Percentiles rank a stretch among this genome's conserved stretches.
Conservation (phyloP, 371 early-diverging fungal species). For the Coelomomyces lativittatus region DNA sequence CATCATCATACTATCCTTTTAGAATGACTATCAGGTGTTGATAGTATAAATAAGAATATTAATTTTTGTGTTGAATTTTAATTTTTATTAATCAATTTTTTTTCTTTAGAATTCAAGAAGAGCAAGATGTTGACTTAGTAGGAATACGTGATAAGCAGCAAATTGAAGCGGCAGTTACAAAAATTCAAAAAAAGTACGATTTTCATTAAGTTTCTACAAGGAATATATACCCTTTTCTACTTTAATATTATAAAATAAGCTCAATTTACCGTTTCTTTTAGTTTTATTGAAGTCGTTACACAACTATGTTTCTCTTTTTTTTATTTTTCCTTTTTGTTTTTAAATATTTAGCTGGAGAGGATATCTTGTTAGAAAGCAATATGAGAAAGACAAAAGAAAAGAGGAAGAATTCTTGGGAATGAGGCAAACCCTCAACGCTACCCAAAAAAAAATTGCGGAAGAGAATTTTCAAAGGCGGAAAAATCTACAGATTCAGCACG, state of each 20-base stretch:
- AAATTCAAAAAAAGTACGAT: slow-evolving; percentile 22
- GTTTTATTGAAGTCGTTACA: too few relatives aligned
- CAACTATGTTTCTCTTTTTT: too few relatives aligned
- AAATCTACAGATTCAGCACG: slow-evolving; percentile 20
- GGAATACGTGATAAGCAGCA: slow-evolving; percentile 21
- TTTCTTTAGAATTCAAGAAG: slow-evolving; percentile 14
- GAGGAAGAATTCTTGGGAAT: neutral
- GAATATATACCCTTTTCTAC: too few relatives aligned
- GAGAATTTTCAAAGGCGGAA: slow-evolving; percentile 17
- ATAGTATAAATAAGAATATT: too few relatives aligned
- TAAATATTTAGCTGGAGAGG: neutral
- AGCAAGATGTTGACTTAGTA: slow-evolving; percentile 21
- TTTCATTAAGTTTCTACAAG: too few relatives aligned
- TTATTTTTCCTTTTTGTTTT: too few relatives aligned
- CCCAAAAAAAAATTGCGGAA: slow-evolving; percentile 1
- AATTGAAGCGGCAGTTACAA: slow-evolving; percentile 16
- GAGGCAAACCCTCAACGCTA: neutral
- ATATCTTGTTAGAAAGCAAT: neutral
- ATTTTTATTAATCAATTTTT: too few relatives aligned
- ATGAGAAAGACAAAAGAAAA: neutral
- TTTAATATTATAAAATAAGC: too few relatives aligned
- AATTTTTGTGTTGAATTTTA: too few relatives aligned
- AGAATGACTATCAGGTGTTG: too few relatives aligned
- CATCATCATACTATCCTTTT: too few relatives aligned
- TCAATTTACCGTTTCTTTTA: too few relatives aligned